Base-by-base conservation (phyloP, 2,329 filamentous ascomycete species). In the Aspergillus proliferans region DNA sequence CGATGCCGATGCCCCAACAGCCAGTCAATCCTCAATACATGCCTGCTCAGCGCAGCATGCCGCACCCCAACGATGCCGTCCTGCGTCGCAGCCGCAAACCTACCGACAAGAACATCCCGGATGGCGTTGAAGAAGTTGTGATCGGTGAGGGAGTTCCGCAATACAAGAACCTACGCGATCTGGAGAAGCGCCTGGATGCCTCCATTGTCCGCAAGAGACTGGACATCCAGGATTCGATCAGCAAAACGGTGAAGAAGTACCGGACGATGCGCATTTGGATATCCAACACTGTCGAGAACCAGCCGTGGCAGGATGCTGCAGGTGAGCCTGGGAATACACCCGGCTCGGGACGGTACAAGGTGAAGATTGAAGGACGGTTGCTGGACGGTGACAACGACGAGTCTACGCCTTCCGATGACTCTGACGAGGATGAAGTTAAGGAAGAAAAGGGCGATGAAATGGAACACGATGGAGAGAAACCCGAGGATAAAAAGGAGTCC, bases 191-290 rank as follows among this genome's bases (percentile, higher is more conserved):
- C 47, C 76, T 98, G 48, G 93, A 98, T 74, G 88, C 92, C 38
- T 87, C 88, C 15, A 94, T 96, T 79, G 91, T 93, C 68, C 85
- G 92, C 64, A 98, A 98, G 76, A 81, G 91, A 53, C 74, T 98
- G 53, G 93, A 98, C 65, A 85, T 96, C 54, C 82, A 88, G 54
- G 92, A 97, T 66, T 84, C 83, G 40, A 81, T 88, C 47, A 87
- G 82, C 65, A 82, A 85, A 55, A 85, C 84, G 52, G 77, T 83
- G 52, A 93, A 88, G 81, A 82, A 87, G 57, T 86, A 85, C 69
- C 87, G 86, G 64, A 95, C 89, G 2, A 77, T 98, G 69, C 86
- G 92, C 53, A 81, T 98, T 55, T 97, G 90, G 90, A 85, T 98
- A 61, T 91, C 84, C 62, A 98, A 98, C 70, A 95, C 90, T 1